Conservation (phyloP, 2,329 filamentous ascomycete genomes). For the Penicillium decumbens region DNA sequence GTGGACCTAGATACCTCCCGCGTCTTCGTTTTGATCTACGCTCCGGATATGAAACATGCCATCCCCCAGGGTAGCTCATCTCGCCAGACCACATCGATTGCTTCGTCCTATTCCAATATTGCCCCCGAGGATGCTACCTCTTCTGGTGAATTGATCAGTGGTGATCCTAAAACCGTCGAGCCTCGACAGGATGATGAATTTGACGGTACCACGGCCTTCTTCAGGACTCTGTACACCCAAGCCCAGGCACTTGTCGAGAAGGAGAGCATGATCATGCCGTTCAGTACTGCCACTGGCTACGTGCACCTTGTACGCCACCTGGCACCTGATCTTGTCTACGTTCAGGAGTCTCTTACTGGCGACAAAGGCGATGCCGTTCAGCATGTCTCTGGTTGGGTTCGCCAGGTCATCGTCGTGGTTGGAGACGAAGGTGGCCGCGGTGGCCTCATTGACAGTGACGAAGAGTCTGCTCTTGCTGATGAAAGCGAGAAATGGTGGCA, state of each 20-base stretch:
- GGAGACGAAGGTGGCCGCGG: conserved; percentile 59
- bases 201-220: conserved; percentile 56
- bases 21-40: conserved; percentile 85
- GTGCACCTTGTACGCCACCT: conserved; percentile 83
- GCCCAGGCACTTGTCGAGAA: conserved; percentile 75
- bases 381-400: conserved; percentile 60
- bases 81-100: conserved; percentile 58
- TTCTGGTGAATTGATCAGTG: conserved; percentile 44
- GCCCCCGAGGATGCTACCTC: conserved; percentile 60
- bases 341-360: conserved; percentile 79
- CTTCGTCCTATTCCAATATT: conserved; percentile 87
- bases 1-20: conserved; percentile 69
- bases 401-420: conserved; percentile 56
- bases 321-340: conserved; percentile 77
- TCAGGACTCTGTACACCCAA: conserved; percentile 75
- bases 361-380: conserved; percentile 67
- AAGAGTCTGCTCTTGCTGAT: conserved; percentile 42
- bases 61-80: conserved; percentile 38
- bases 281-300: conserved; percentile 76
- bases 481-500: conserved; percentile 53
- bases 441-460: conserved; percentile 75
- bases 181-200: conserved; percentile 46
- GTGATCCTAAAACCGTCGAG: conserved; percentile 48
- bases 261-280: conserved; percentile 81
- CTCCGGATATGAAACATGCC: conserved; percentile 68